Percentiles rank a stretch among this genome's conserved stretches.
Conservation (phyloP, 2,329 filamentous ascomycete genomes). For the Hypoxylon sp. region DNA sequence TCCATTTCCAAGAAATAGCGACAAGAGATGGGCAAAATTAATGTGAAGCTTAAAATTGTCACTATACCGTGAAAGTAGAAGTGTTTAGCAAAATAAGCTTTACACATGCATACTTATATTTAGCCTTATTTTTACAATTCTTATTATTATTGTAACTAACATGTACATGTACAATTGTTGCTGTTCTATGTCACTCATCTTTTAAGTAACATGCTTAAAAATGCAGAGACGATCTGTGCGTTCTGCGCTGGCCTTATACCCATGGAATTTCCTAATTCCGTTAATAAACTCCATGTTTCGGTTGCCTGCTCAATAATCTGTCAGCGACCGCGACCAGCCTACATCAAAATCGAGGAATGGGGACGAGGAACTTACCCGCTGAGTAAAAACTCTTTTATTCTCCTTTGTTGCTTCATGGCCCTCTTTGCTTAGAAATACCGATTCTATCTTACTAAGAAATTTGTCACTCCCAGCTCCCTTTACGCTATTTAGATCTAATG, state of each 20-base stretch:
- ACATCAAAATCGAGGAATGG: not conserved
- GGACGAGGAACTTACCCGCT: constrained; percentile 1
- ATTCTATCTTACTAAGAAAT: constrained; percentile 1
- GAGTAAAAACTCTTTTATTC: constrained; percentile 6
- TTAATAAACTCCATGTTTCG: constrained; percentile 16
- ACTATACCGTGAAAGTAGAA: not conserved
- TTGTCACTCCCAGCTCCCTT: constrained; percentile 6
- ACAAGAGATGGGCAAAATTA: too few relatives aligned
- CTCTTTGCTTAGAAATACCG: constrained; percentile 1
- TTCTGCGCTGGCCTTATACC: constrained; percentile 6
- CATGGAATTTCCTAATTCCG: constrained; percentile 8
- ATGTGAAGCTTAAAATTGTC: not conserved
- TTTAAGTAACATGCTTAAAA: constrained; percentile 6
- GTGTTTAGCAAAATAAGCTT: not conserved
- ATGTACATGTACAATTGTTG: not conserved
- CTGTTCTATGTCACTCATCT: not conserved
- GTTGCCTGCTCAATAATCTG: constrained; percentile 3
- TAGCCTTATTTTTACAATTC: constrained; percentile 2
- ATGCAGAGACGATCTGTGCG: constrained; percentile 6
- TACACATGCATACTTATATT: not conserved
- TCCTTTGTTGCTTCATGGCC: constrained; percentile 9
- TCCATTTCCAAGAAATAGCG: too few relatives aligned
- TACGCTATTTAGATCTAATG: constrained; percentile 3
- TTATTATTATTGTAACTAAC: not conserved
- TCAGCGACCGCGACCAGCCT: not conserved